phyloP scores from a whole-genome alignment of 2,329 filamentous ascomycete genomes.

The Apiospora hydei region DNA sequence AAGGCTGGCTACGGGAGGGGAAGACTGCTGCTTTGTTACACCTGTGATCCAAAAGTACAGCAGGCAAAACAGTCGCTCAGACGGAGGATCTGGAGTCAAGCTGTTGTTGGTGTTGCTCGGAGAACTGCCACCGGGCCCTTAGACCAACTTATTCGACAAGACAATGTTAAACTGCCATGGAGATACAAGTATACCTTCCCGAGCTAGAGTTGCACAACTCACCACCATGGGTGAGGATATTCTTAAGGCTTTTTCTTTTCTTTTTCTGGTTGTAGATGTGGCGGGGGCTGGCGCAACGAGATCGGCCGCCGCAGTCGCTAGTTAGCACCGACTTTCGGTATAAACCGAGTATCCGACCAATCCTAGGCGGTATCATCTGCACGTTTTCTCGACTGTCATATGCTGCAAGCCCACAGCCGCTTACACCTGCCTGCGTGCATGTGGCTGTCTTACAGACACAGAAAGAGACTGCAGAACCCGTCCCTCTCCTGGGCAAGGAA shows the following conservation, averaged over 20 bases:
- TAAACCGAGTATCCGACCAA: constrained; percentile 15
- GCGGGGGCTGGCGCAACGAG: background rate
- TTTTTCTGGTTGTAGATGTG: background rate
- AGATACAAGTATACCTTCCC: no score
- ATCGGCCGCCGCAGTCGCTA: background rate
- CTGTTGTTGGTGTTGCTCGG: no score
- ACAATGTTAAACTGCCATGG: no score
- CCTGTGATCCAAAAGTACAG: no score
- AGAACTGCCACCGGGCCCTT: no score
- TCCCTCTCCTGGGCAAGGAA: background rate
- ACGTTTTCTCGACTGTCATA: background rate
- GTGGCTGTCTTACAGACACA: background rate
- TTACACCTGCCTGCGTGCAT: background rate
- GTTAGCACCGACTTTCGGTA: background rate
- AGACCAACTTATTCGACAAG: no score
- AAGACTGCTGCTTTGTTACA: no score
- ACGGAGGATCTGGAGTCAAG: no score
- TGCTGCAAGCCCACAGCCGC: background rate
- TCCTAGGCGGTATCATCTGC: background rate
- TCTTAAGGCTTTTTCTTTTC: no score
- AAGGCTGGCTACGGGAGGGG: no score
- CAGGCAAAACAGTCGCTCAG: no score
- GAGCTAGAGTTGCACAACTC: background rate
- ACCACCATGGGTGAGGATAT: background rate
- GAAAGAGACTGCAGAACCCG: background rate